Conservation (phyloP, 306 rosid genomes). For the Quercus suber region DNA sequence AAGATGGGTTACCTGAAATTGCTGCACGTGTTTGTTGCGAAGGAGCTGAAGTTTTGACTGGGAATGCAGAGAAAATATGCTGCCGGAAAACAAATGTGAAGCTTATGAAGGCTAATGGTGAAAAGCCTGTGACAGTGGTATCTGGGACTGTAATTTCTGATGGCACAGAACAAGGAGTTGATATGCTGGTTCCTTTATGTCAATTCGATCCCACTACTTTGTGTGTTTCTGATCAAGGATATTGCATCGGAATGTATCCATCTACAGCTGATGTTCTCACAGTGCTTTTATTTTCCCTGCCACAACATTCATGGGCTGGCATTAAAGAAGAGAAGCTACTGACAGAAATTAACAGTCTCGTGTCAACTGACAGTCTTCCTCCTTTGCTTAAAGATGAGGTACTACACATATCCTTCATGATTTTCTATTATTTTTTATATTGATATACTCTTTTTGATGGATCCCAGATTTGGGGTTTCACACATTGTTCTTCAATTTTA, state of each 20-base stretch:
- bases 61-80: conserved; percentile 33
- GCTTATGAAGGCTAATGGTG: conserved; percentile 36
- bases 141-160: conserved; percentile 65
- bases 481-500: no score
- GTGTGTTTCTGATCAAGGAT: conserved; percentile 52
- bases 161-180: conserved; percentile 59
- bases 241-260: conserved; percentile 76
- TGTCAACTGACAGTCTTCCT: conserved; percentile 50
- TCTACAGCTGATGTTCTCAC: conserved; percentile 74
- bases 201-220: conserved; percentile 39
- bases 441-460: no score
- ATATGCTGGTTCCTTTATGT: conserved; percentile 63
- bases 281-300: conserved; percentile 73
- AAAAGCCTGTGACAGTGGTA: conserved; percentile 52
- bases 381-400: conserved; percentile 82
- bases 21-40: conserved; percentile 65
- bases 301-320: conserved; percentile 67
- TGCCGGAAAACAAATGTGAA: conserved; percentile 50
- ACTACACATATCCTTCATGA: conserved; percentile 9
- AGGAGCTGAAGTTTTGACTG: conserved; percentile 56
- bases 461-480: no score
- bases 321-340: conserved; percentile 57
- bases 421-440: background rate
- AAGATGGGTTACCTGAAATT: conserved; percentile 41
- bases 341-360: conserved; percentile 44